A percentile compares a stretch with the other conserved stretches of the same genome.
Conservation (phyloP, 2,329 filamentous ascomycete genomes). For the Neocatenulostroma microsporum region DNA sequence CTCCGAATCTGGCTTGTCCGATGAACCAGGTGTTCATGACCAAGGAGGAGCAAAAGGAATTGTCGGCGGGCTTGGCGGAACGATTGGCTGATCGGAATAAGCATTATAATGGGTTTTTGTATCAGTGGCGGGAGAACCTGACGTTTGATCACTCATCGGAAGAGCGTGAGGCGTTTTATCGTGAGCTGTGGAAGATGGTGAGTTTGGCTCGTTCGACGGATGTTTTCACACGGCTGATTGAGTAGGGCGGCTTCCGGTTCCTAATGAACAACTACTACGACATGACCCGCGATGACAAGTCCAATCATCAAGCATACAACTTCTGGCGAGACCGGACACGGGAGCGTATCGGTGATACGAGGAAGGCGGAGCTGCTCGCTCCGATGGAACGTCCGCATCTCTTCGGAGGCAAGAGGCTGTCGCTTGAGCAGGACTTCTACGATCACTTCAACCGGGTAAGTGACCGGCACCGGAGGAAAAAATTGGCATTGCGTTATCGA, state of each 20-base stretch:
- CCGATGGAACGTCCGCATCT: conserved; percentile 38
- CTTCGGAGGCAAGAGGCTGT: conserved; percentile 42
- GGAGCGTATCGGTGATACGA: conserved; percentile 35
- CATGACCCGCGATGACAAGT: conserved; percentile 30
- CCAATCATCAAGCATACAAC: conserved; percentile 39
- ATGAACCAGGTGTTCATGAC: conserved; percentile 49
- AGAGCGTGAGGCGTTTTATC: conserved; percentile 38
- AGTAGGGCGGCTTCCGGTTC: conserved; percentile 31
- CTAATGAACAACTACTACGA: conserved; percentile 39
- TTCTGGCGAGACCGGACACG: conserved; percentile 42
- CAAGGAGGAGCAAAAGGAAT: conserved; percentile 43
- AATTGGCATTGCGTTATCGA: neutral
- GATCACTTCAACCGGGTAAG: conserved; percentile 34
- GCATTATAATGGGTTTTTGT: conserved; percentile 53
- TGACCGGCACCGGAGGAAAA: no score
- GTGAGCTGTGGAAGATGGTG: conserved; percentile 34
- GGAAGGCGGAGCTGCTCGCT: conserved; percentile 41
- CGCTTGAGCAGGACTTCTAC: conserved; percentile 42
- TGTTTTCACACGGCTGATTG: conserved; percentile 13
- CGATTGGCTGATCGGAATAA: conserved; percentile 49
- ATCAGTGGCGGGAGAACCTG: conserved; percentile 47
- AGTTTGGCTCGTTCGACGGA: conserved; percentile 9
- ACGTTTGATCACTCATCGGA: conserved; percentile 42
- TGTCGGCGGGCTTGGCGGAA: conserved; percentile 34
- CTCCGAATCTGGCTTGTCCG: conserved; percentile 57